Evolutionary conservation across 176 grass and related monocot genomes (phyloP).

Genomic region (Chrysopogon serrulatus): DNA sequence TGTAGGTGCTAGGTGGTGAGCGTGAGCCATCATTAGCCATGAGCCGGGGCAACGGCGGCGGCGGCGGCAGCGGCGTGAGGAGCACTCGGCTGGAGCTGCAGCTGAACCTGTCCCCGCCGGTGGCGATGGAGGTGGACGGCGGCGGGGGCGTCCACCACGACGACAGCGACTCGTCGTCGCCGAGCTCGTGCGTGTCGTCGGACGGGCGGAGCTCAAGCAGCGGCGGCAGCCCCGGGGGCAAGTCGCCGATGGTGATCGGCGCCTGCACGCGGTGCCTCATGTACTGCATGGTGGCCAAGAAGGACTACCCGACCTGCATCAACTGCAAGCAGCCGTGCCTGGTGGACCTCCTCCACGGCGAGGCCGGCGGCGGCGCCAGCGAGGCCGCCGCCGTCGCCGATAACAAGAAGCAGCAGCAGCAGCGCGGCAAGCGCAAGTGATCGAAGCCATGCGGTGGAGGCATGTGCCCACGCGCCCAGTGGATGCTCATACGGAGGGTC

Average conservation of each 20-base stretch:
- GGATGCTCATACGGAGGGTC: conserved; percentile 56
- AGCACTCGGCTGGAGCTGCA: conserved; percentile 40
- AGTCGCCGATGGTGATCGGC: conserved; percentile 58
- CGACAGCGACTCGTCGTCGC: conserved; percentile 40
- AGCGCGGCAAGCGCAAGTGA: conserved; percentile 51
- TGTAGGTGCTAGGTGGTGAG: not conserved
- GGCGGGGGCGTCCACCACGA: not conserved
- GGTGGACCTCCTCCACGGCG: conserved; percentile 51
- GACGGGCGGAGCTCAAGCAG: conserved; percentile 26
- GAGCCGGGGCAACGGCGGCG: conserved; percentile 33
- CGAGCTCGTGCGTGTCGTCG: conserved; percentile 63
- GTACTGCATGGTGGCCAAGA: conserved; percentile 68
- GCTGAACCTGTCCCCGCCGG: conserved; percentile 48
- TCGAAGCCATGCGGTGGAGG: not conserved
- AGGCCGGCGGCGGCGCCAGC: not conserved
- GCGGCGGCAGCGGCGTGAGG: conserved; percentile 11
- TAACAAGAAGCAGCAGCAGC: not conserved
- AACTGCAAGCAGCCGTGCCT: conserved; percentile 64
- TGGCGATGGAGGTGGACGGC: conserved; percentile 7
- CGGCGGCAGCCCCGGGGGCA: conserved; percentile 27
- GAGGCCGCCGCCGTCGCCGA: conserved; percentile 2
- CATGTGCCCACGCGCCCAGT: conserved; percentile 29
- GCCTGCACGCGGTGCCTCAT: conserved; percentile 69
- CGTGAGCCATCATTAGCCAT: conserved; percentile 28
- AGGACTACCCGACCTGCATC: conserved; percentile 60